A percentile compares a stretch with the other conserved stretches of the same genome.
These are phyloP conservation scores for Diaporthe sp. DNA, from an alignment of 2,329 filamentous ascomycete species.

Conservation along the genomic window DNA sequence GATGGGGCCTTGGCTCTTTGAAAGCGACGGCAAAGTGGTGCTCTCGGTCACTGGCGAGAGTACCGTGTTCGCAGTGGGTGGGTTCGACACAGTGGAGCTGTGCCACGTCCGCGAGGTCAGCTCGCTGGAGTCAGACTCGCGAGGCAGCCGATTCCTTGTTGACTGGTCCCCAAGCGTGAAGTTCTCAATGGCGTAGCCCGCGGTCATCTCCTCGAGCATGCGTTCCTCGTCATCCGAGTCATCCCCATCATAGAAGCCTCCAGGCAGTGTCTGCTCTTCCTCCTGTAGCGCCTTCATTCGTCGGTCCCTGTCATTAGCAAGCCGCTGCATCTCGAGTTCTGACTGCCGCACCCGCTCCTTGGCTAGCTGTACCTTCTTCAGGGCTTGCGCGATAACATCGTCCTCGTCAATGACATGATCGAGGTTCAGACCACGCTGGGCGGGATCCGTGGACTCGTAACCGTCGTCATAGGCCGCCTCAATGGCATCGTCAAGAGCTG, in stretches of 20 bases:
- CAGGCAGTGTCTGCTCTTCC: conserved; percentile 57
- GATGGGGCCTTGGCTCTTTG: conserved; percentile 45
- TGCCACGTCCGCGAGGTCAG: conserved; percentile 85
- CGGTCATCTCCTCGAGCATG: conserved; percentile 88
- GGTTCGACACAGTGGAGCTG: conserved; percentile 81
- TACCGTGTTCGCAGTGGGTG: conserved; percentile 75
- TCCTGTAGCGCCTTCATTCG: conserved; percentile 57
- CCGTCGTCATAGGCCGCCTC: conserved; percentile 96
- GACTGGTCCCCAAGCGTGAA: conserved; percentile 80
- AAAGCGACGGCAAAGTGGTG: conserved; percentile 45
- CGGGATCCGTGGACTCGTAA: conserved; percentile 69
- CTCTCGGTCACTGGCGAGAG: conserved; percentile 81
- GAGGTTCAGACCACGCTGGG: background rate
- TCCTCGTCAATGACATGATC: conserved; percentile 47
- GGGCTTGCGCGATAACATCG: conserved; percentile 65
- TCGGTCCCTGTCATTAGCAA: conserved; percentile 71
- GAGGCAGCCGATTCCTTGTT: conserved; percentile 75
- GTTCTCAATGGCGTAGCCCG: conserved; percentile 84
- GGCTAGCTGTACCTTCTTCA: conserved; percentile 78
- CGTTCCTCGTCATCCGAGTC: conserved; percentile 81
- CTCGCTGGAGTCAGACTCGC: conserved; percentile 86
- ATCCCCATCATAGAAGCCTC: conserved; percentile 73
- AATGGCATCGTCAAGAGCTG: conserved; percentile 92
- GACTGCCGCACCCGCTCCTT: conserved; percentile 81
- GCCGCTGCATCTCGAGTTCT: conserved; percentile 76